Conservation (phyloP, 23 red algal genomes). For the Agarophyton chilense region DNA sequence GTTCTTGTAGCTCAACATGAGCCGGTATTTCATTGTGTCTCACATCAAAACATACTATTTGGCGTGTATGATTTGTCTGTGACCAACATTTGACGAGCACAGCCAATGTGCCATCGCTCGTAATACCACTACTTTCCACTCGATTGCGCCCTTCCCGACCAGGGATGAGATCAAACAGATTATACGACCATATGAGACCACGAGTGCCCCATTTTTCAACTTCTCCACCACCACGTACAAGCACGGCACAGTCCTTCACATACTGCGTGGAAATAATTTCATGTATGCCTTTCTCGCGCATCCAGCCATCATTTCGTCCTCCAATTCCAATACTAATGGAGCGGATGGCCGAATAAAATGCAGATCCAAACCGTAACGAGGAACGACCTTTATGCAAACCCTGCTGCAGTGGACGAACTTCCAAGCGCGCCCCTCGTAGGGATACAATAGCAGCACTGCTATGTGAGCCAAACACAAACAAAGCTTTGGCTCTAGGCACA, state of each 20-base stretch:
- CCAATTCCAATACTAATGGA: conserved; percentile 37
- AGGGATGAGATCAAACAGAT: conserved; percentile 38
- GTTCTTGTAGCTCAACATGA: conserved; percentile 6
- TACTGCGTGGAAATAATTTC: conserved; percentile 5
- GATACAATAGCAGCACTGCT: conserved; percentile 47
- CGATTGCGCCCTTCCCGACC: not conserved
- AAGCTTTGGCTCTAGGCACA: not conserved
- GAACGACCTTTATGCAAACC: not conserved
- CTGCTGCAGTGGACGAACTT: conserved; percentile 31
- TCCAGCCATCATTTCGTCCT: conserved; percentile 39
- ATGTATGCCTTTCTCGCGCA: conserved; percentile 13
- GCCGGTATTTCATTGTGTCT: not conserved
- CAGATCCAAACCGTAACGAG: conserved; percentile 40
- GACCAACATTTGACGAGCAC: conserved; percentile 8
- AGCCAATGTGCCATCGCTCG: conserved; percentile 38
- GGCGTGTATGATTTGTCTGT: not conserved
- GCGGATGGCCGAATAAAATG: conserved; percentile 61
- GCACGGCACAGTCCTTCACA: not conserved
- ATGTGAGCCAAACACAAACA: conserved; percentile 51
- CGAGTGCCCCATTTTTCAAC: conserved; percentile 55
- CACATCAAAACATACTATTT: conserved; percentile 37
- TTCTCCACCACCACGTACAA: conserved; percentile 30
- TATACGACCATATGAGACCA: conserved; percentile 37
- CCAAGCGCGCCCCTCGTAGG: not conserved
- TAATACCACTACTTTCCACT: conserved; percentile 26